Evolutionary conservation across 2,329 filamentous ascomycete species (phyloP).

Genomic region (Aspergillus candidus): DNA sequence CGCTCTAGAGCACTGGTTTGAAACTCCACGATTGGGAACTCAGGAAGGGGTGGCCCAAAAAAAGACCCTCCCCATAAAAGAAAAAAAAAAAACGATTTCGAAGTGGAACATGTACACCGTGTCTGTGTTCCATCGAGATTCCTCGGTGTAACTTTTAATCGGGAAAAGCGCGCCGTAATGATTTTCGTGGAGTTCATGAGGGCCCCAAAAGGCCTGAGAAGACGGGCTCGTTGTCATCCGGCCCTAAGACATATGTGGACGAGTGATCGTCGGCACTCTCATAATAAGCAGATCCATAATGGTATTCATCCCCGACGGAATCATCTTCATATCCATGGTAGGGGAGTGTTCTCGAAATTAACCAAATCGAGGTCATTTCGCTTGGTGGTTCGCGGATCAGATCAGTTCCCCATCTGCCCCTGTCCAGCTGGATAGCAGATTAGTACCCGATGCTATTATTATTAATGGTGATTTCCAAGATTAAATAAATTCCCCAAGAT

Average conservation of each 20-base stretch:
- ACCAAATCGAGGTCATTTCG: slow-evolving; percentile 3
- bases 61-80: no score
- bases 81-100: no score
- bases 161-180: slow-evolving; percentile 10
- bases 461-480: no score
- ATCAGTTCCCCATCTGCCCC: background rate
- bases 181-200: slow-evolving; percentile 8
- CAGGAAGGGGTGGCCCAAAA: slow-evolving; percentile 4
- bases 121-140: background rate
- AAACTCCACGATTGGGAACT: slow-evolving; percentile 14
- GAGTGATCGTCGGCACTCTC: slow-evolving; percentile 9
- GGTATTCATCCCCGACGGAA: background rate
- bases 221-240: slow-evolving; percentile 8
- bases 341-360: slow-evolving; percentile 1
- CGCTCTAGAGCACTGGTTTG: slow-evolving; percentile 10
- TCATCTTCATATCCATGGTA: background rate
- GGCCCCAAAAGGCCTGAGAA: slow-evolving; percentile 6
- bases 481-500: no score
- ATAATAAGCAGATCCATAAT: slow-evolving; percentile 5
- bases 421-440: background rate
- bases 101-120: no score
- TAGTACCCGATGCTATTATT: background rate
- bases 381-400: background rate
- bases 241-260: slow-evolving; percentile 2
- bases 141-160: slow-evolving; percentile 10